phyloP scores from a whole-genome alignment of 2,329 filamentous ascomycete species.

The Karstenula rhodostoma region DNA sequence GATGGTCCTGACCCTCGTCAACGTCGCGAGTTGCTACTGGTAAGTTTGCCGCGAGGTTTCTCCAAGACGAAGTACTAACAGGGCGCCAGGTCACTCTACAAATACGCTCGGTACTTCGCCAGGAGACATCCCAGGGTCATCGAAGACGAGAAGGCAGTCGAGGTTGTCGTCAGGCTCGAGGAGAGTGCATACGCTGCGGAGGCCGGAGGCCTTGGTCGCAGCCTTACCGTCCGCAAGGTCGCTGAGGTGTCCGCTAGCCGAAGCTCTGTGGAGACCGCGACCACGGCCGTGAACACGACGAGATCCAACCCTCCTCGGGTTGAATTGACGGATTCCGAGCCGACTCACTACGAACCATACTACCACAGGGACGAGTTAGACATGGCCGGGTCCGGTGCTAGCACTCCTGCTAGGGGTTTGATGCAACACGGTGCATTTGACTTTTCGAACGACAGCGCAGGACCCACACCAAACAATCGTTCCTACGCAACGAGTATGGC shows the following conservation, averaged over 20 bases:
- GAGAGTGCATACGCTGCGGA: conserved; percentile 21
- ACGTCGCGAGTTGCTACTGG: conserved; percentile 49
- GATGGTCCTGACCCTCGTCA: conserved; percentile 54
- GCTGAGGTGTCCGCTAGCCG: not conserved
- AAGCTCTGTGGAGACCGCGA: not conserved
- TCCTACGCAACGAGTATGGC: not conserved
- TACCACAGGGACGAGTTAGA: not conserved
- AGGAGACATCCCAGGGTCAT: conserved; percentile 58
- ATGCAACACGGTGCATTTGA: not conserved
- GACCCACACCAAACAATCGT: not conserved
- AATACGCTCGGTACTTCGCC: conserved; percentile 58
- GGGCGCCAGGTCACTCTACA: conserved; percentile 46
- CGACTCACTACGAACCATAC: not conserved
- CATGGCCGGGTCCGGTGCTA: not conserved
- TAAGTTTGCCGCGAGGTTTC: conserved; percentile 24
- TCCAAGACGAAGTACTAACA: not conserved
- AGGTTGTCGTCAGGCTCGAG: conserved; percentile 37
- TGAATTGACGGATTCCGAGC: not conserved
- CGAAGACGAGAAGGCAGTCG: conserved; percentile 55
- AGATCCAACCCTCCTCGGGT: not conserved
- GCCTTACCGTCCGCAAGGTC: conserved; percentile 33
- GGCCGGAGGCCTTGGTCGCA: conserved; percentile 27
- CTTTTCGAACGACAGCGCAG: not conserved
- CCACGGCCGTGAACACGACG: not conserved
- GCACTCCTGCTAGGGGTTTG: not conserved